Evolutionary conservation across 768 basidiomycete genomes (phyloP), one percentile per base, ranked within the genome.

Genomic region (Lentinula boryana): DNA sequence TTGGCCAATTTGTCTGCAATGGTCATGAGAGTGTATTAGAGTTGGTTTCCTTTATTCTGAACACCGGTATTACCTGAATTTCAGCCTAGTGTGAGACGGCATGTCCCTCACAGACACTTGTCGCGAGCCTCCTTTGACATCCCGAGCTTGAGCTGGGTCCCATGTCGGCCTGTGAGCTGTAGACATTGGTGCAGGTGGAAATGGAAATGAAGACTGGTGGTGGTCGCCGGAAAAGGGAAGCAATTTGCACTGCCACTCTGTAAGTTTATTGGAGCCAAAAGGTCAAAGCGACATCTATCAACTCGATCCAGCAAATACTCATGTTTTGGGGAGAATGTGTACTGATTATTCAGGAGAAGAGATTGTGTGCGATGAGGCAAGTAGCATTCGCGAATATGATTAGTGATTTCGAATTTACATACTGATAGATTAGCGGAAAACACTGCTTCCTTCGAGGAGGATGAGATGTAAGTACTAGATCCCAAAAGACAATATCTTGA

Each of bases 141-240:
- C 93, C 67, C 86, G 85, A 36, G 92, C 96, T 74, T 95, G 92
- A 0, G 95, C 95, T 1, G 96, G 96, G 65, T 95, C 92, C 95
- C 95, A 98, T 85, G 93, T 96, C 67, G 93, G 93, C 75, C 93
- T 86, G 72, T 95, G 93, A 4, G 91, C 91, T 78, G 91, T 93
- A 58, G 91, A 93, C 91, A 92, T 93, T 60, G 64, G 63, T 62
- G 31, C 60, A 53, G 16, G 44, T 18, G 41, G 18, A 43, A 10
- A 40, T 38, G 36, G 5, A 38, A 13, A 38, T 38, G 36, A 38
- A 13, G 36, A 38, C 9, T 31, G 35, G 5, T 52, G 43, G 43
- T 48, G 8, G 21, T 21, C 12, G 10, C 21, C 46, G 8, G 21
- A 48, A 23, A 48, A 48, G 46, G 46, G 21, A 48, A 43, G 16